Base-by-base conservation (phyloP, 2,329 filamentous ascomycete genomes). In the Boeremia lycopersici region DNA sequence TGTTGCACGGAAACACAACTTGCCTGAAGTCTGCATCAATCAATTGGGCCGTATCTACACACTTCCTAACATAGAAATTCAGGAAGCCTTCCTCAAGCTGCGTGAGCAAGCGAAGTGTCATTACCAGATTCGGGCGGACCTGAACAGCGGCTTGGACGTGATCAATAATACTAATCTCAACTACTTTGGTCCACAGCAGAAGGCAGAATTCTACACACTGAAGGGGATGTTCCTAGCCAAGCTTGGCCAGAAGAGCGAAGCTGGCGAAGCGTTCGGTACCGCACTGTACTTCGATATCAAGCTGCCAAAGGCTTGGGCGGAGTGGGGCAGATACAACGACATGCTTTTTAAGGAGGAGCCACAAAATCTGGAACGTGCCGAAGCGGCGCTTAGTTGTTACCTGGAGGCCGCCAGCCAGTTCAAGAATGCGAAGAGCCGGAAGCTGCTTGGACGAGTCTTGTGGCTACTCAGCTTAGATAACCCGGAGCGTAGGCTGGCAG, bases 111-210 rank as follows among this genome's bases (percentile, higher is more conserved):
- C 95, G 38, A 97, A 97, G 74, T 99, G 95, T 65, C 95, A 99
- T 73, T 99, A 98, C 74, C 93, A 98, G 77, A 98, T 98, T 69
- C 87, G 89, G 0, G 89, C 90, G 33, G 95, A 99, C 76, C 85
- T 99, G 48, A 93, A 88, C 48, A 96, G 88, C 70, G 95, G 95
- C 1, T 75, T 99, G 62, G 95, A 99, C 70, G 95, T 99, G 2
- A 99, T 99, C 74, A 99, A 99, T 77, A 99, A 99, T 67, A 99
- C 95, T 31, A 99, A 99, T 67, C 85, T 99, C 53, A 97, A 96
- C 75, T 99, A 99, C 79, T 99, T 99, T 75, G 96, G 92, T 58
- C 85, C 89, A 3, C 89, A 93, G 69, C 95, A 99, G 74, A 99
- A 99, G 77, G 95, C 95, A 8, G 95, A 99, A 74, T 99, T 99